Evolutionary conservation across 2,329 filamentous ascomycete species (phyloP).

Genomic region (Venturia aucupariae): DNA sequence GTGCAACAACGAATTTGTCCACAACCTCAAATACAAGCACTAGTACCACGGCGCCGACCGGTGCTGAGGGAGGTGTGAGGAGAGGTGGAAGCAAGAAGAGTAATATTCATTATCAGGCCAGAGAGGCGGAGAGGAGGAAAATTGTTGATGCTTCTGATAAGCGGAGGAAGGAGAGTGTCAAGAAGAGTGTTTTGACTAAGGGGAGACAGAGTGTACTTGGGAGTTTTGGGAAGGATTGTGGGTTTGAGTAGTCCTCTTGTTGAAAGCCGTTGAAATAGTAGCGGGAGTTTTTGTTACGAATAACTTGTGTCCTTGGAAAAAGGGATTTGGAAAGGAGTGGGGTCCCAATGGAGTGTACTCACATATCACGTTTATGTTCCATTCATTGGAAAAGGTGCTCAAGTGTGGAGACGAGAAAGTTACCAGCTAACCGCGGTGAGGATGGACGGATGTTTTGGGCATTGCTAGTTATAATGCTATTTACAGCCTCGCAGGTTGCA

Average conservation of each 20-base stretch:
- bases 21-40: constrained; percentile 31
- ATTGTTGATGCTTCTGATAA: constrained; percentile 43
- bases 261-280: neutral
- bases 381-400: too few species aligned
- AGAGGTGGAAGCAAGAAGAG: constrained; percentile 48
- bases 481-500: too few species aligned
- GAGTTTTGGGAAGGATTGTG: neutral
- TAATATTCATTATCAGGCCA: constrained; percentile 49
- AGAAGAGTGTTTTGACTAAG: constrained; percentile 12
- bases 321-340: too few species aligned
- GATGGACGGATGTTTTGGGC: too few species aligned
- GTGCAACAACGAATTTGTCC: constrained; percentile 54
- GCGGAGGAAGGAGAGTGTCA: constrained; percentile 35
- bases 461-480: too few species aligned
- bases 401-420: too few species aligned
- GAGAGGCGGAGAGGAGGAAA: constrained; percentile 46
- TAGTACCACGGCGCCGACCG: constrained; percentile 26
- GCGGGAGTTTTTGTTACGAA: neutral
- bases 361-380: too few species aligned
- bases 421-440: too few species aligned
- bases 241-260: constrained; percentile 8
- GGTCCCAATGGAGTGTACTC: too few species aligned
- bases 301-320: too few species aligned
- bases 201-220: constrained; percentile 12
- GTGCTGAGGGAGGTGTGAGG: constrained; percentile 30